Evolutionary conservation across 371 early-diverging fungal species (phyloP), one percentile per base, ranked within the genome.

Genomic region (Nematocida minor): DNA sequence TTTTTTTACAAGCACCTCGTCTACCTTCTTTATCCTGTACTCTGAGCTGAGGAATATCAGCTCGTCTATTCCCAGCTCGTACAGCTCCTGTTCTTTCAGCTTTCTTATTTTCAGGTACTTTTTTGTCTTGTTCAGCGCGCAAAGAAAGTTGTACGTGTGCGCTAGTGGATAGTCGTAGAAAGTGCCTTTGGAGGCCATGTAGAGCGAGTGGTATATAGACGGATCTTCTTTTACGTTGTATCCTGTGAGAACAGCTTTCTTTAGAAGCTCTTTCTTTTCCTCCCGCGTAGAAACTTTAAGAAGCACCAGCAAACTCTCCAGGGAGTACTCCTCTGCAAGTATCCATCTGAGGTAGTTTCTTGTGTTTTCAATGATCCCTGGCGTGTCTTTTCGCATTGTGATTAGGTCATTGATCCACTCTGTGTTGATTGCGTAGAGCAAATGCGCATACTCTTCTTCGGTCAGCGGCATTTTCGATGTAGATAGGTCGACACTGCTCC

Each of bases 341-440:
- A 74, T 74, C 77, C 77, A 74, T 31, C 64, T 42, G 27, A 74
- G 36, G 29, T 74, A 74, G 77, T 66, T 74, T 20, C 64, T 16
- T 4, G 63, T 66, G 34, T 74, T 74, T 27, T 74, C 77, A n/a
- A 74, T 74, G 18, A 74, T 74, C 9, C 77, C 77, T 38, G 77
- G 63, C 11, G 66, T 66, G 14, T 53, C 64, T 7, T 66, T 54
- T 38, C 77, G 41, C 4, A 74, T 63, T 22, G 49, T 74, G 16
- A 74, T 74, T 11, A 74, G 64, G 38, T 74, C 77, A 1, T 29
- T 55, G 14, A 74, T 74, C 77, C 77, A 74, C 49, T 62, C 64
- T 14, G 64, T 74, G 41, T 62, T 74, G 18, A 74, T 64, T 7
- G 47, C 38, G 34, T 64, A 74, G 16, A 74, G 77, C 27, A 74